A percentile compares a stretch with the other conserved stretches of the same genome.
Conservation (phyloP, 352 stramenopile species). For the Discostella stelligera region DNA sequence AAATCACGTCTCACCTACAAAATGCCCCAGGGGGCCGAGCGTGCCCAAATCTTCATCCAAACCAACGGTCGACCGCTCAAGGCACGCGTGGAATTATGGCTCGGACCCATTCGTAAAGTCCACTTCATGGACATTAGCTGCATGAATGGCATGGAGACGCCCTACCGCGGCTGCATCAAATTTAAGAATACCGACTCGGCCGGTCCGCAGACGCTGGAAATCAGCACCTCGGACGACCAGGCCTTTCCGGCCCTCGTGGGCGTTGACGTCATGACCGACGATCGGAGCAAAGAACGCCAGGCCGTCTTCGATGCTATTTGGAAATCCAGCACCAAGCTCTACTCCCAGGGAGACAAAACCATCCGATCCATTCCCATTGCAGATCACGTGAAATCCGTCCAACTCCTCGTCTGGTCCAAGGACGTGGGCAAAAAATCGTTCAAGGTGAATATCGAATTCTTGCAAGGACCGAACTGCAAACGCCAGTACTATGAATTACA, state of each 20-base stretch:
- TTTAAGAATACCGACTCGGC: slow-evolving; percentile 56
- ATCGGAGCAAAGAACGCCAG: slow-evolving; percentile 41
- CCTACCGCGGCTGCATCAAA: slow-evolving; percentile 53
- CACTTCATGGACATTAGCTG: slow-evolving; percentile 54
- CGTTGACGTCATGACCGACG: slow-evolving; percentile 44
- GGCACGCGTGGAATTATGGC: slow-evolving; percentile 54
- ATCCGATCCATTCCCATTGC: slow-evolving; percentile 52
- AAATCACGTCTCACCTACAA: slow-evolving; percentile 65
- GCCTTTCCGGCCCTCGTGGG: slow-evolving; percentile 51
- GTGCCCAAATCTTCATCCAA: slow-evolving; percentile 45
- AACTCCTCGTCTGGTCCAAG: slow-evolving; percentile 51
- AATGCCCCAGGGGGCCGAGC: slow-evolving; percentile 54
- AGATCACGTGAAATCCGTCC: slow-evolving; percentile 49
- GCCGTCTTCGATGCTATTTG: slow-evolving; percentile 45
- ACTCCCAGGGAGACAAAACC: slow-evolving; percentile 55
- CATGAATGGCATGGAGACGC: slow-evolving; percentile 51
- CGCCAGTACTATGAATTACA: slow-evolving; percentile 56
- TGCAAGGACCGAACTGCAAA: slow-evolving; percentile 59
- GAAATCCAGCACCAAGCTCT: slow-evolving; percentile 43
- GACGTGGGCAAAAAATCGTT: slow-evolving; percentile 62
- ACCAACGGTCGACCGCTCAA: slow-evolving; percentile 55
- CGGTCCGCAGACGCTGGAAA: slow-evolving; percentile 42
- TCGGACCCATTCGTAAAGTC: slow-evolving; percentile 50
- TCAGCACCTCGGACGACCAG: slow-evolving; percentile 45
- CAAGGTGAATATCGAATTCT: slow-evolving; percentile 56